Evolutionary conservation across 176 grass and related monocot species (phyloP), one percentile per base, ranked within the genome.

Genomic region (Eleusine coracana): DNA sequence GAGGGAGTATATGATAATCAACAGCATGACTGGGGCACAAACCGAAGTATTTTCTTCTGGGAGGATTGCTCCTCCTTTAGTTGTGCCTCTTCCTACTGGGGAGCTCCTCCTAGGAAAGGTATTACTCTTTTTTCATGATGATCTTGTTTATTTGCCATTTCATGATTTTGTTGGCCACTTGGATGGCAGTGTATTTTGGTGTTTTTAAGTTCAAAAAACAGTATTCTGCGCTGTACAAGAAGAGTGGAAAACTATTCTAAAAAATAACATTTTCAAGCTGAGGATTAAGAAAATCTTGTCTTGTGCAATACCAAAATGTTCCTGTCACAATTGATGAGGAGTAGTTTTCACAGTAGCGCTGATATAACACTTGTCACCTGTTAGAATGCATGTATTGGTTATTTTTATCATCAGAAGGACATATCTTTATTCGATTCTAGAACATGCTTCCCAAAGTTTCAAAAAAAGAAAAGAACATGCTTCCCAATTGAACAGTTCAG

Each of bases 81-180:
- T 96, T 79, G 86, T 95, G 49, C 80, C 83, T 84, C 93, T 99
- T 68, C 89, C 91, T 68, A 85, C 91, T 15, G 87, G 87, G 77
- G 89, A 99, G 84, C 84, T 99, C 51, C 91, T 99, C 60, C 91
- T 99, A 13, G 96, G 93, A 75, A 99, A 99, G 93, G 96, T 99
- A 86, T 66, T 68, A 16, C 59, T 50, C 50, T 31, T 65, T 60
- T 50, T 84, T 73, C 17, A 21, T 7, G 27, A 13, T 68, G 68
- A 78, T 78, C 23, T 70, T 54, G 51, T 75, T 73, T 49, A 68
- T 81, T 68, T 72, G 3, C 49, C 48, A 89, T 86, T 48, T 40
- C 48, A 61, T 86, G 74, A 78, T 61, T 70, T 28, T 87, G 29
- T 63, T 61, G 39, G 37, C 4, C 16, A 50, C 28, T 74, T 73